Evolutionary conservation across 2,329 filamentous ascomycete species (phyloP), one percentile per base, ranked within the genome.

Genomic region (Teratosphaeria destructans): DNA sequence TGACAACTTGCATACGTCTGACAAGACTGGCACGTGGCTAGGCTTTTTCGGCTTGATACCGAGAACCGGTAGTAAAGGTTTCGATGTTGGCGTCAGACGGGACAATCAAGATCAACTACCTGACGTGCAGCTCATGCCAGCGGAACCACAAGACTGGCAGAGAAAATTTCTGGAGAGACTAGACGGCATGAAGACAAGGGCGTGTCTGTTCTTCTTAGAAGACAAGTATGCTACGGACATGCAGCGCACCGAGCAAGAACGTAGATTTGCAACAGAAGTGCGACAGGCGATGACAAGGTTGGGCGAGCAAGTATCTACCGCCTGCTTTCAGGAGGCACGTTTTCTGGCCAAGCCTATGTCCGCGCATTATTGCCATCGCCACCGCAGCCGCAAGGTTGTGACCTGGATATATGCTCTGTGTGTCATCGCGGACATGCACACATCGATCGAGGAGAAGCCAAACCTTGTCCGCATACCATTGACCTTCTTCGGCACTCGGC

Each of bases 371-470:
- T 66, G 66, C 2, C 62, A 65, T 56, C 53, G 26, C 14, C 56
- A 61, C 19, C 49, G 61, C 52, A 64, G 60, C 55, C 57, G 60
- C 8, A 63, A 63, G 39, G 69, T 70, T 11, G 67, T 71, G 16
- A 73, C 75, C 14, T 76, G 71, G 3, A 61, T 78, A 1, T 77
- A 75, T 58, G 71, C 76, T 5, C 79, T 80, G 64, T 78, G 75
- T 4, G 64, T 67, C 52, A 69, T 71, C 47, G 68, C 65, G 23
- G 69, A 72, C 58, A 65, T 71, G 65, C 69, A 71, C 58, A 64
- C 66, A 10, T 66, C 65, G 11, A 62, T 67, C 52, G 67, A 68
- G 23, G 57, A 61, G 12, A 67, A 47, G 54, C 69, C 63, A 64
- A 56, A 61, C 10, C 64, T 72, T n/a, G 63, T 64, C 7, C 72